Base-by-base conservation (phyloP, 2,329 filamentous ascomycete species). In the Albifimbria verrucaria region DNA sequence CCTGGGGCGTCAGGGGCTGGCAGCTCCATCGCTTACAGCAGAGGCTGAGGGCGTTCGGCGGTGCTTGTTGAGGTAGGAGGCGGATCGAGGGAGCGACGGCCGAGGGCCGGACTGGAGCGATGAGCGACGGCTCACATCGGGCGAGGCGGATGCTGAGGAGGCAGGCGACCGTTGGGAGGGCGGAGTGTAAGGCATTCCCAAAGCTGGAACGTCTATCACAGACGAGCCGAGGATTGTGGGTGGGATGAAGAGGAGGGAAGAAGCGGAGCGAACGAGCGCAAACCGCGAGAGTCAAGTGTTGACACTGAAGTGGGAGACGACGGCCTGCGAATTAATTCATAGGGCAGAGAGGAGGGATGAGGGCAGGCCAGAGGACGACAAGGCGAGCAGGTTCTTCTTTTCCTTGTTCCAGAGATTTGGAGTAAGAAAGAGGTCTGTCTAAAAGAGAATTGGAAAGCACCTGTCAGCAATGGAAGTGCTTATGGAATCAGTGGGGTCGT, bases 141-240 rank as follows among this genome's bases (percentile, higher is more conserved):
- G 83, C 49, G 84, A 86, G 21, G 76, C 65, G 49, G 80, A 74
- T 55, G 77, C 75, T 63, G 84, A 85, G 56, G 80, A 77, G 61
- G 83, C 77, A 65, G 84, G 83, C 56, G 84, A 86, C 67, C 79
- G 76, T 67, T 83, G 82, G 63, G 86, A 83, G 58, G 90, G 90
- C 56, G 90, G 89, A 72, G 90, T 94, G 78, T 94, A 94, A 84
- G 90, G 90, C 90, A 94, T 94, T 77, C 81, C 77, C 70, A 70
- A 63, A 55, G 22, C 56, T 52, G 52, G 60, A 60, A 64, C 59
- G 55, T 52, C 53, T 36, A 51, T 54, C 52, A 20, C 47, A 50
- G 52, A 48, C 45, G 53, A 55, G 48, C 48, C 36, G 49, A 49
- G 47, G 50, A 42, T 51, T n/a, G 20, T 24, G 50, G 50, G 48